Evolutionary conservation across 176 grass and related monocot species (phyloP).

Genomic region (Ananas comosus): DNA sequence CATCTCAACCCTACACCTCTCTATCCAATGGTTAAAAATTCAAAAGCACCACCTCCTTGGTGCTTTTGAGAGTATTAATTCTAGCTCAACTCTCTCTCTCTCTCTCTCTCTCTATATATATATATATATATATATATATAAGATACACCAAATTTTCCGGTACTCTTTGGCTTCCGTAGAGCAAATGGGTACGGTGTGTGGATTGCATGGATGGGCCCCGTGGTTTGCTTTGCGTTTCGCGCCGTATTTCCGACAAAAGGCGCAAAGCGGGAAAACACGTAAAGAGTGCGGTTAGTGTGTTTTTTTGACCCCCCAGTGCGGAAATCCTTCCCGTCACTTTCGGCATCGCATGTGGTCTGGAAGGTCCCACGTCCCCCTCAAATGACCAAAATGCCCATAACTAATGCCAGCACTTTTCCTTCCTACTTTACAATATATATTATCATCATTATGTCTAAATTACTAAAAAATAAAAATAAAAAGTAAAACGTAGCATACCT

Average conservation of each 20-base stretch:
- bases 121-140: too few species aligned
- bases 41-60: too few species aligned
- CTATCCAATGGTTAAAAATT: too few species aligned
- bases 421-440: background rate
- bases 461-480: too few species aligned
- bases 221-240: background rate
- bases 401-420: background rate
- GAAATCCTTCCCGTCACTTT: background rate
- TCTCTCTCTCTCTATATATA: too few species aligned
- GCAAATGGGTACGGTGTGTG: background rate
- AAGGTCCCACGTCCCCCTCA: background rate
- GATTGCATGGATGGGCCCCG: background rate
- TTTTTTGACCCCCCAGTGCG: background rate
- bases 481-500: too few species aligned
- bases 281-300: background rate
- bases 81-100: too few species aligned
- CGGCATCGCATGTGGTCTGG: background rate
- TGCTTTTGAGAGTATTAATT: too few species aligned
- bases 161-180: background rate
- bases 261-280: background rate
- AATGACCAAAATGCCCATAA: background rate
- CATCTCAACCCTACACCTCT: too few species aligned
- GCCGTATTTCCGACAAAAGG: background rate
- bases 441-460: background rate
- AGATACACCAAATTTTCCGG: too few species aligned